These are phyloP conservation scores for Antrodiella citrinella DNA, from an alignment of 768 basidiomycete genomes.

Conservation along the genomic window DNA sequence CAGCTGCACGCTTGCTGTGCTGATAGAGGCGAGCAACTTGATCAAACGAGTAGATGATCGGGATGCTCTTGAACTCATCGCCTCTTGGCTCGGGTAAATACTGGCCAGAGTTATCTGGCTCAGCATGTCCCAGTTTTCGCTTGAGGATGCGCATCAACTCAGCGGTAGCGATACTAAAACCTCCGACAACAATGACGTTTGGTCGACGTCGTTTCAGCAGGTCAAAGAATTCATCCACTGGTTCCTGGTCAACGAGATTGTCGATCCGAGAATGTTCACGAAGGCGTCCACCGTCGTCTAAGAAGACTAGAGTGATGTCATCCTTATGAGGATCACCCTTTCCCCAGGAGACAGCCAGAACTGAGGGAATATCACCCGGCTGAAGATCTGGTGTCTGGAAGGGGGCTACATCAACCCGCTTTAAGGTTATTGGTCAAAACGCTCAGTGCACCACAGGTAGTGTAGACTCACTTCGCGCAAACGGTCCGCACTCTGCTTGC, in stretches of 20 bases:
- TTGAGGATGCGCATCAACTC: slow-evolving; percentile 62
- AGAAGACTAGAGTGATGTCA: slow-evolving; percentile 73
- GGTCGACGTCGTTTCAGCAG: slow-evolving; percentile 78
- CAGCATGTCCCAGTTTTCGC: slow-evolving; percentile 33
- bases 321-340: slow-evolving; percentile 92
- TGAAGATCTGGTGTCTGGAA: slow-evolving; percentile 55
- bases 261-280: slow-evolving; percentile 89
- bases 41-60: slow-evolving; percentile 76
- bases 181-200: slow-evolving; percentile 83
- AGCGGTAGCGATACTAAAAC: slow-evolving; percentile 76
- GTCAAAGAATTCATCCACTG: slow-evolving; percentile 68
- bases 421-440: no score
- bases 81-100: background rate
- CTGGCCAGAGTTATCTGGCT: background rate
- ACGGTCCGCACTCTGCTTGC: slow-evolving; percentile 53
- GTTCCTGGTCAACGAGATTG: slow-evolving; percentile 68
- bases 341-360: slow-evolving; percentile 91
- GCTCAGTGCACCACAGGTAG: slow-evolving; percentile 4
- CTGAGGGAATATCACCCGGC: slow-evolving; percentile 63
- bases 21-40: slow-evolving; percentile 93
- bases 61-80: slow-evolving; percentile 15
- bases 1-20: slow-evolving; percentile 75
- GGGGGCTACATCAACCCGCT: slow-evolving; percentile 84
- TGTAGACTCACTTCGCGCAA: slow-evolving; percentile 51
- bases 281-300: slow-evolving; percentile 84